These are phyloP conservation scores for Trypanosoma theileri DNA, from an alignment of 208 protist species.

Conservation along the genomic window DNA sequence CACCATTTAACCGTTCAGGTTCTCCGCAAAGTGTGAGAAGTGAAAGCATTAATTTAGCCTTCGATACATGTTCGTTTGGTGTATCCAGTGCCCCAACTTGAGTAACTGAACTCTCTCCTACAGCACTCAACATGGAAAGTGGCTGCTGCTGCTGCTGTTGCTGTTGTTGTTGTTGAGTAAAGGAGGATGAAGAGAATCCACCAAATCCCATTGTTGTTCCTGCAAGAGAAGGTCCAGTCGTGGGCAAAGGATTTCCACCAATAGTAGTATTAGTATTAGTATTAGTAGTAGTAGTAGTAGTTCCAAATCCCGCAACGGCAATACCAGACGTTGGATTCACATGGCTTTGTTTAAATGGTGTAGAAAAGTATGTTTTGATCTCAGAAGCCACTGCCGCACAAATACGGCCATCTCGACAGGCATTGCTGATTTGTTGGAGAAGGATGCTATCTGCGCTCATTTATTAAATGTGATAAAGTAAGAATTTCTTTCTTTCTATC, in stretches of 20 bases:
- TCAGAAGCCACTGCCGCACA: slow-evolving; percentile 34
- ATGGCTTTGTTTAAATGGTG: slow-evolving; percentile 35
- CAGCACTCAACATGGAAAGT: slow-evolving; percentile 14
- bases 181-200: slow-evolving; percentile 5
- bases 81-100: neutral
- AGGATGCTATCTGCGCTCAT: slow-evolving; percentile 18
- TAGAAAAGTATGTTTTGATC: slow-evolving; percentile 46
- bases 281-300: neutral
- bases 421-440: slow-evolving; percentile 21
- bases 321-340: slow-evolving; percentile 3
- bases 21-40: slow-evolving; percentile 32
- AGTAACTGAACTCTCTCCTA: neutral
- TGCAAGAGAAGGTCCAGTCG: neutral
- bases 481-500: neutral
- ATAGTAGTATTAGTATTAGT: neutral
- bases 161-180: slow-evolving; percentile 3
- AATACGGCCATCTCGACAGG: slow-evolving; percentile 32
- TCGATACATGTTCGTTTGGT: slow-evolving; percentile 19
- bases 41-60: slow-evolving; percentile 15
- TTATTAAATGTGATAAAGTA: neutral
- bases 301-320: neutral
- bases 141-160: slow-evolving; percentile 20
- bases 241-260: neutral
- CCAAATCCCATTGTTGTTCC: neutral
- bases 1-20: slow-evolving; percentile 28